phyloP scores from a whole-genome alignment of 2,329 filamentous ascomycete species.

The Pseudogymnoascus sp. region DNA sequence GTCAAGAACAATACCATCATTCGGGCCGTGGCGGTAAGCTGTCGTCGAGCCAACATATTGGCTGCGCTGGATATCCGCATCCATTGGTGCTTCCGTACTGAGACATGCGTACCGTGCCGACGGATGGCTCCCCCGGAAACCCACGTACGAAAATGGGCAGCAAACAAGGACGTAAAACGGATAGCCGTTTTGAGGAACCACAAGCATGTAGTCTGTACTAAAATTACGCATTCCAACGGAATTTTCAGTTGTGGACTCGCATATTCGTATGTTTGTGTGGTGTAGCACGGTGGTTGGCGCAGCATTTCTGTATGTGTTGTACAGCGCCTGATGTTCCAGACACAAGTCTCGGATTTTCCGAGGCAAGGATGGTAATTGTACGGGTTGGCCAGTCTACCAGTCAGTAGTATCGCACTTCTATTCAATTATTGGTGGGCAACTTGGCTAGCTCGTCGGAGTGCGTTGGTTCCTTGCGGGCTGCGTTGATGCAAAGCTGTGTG shows the following conservation, averaged over 20 bases:
- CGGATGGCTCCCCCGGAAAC: neutral
- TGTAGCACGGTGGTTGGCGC: neutral
- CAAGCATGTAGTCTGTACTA: neutral
- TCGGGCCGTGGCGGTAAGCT: neutral
- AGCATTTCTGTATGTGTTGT: neutral
- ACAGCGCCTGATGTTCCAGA: neutral
- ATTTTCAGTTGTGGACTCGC: neutral
- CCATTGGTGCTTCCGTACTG: neutral
- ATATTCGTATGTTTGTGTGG: neutral
- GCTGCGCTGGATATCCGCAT: neutral
- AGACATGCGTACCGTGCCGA: neutral
- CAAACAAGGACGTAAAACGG: neutral
- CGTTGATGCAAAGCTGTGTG: neutral
- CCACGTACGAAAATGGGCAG: neutral
- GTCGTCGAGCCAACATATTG: neutral
- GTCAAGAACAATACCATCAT: neutral
- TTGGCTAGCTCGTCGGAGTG: neutral
- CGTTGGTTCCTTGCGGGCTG: neutral
- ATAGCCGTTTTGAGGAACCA: neutral
- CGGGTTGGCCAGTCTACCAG: neutral
- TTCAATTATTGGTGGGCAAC: neutral
- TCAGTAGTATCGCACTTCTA: neutral
- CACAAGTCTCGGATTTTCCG: neutral
- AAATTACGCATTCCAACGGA: neutral
- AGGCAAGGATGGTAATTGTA: neutral